Base-by-base conservation (phyloP, 2,329 filamentous ascomycete genomes). In the Diaporthe amygdali region DNA sequence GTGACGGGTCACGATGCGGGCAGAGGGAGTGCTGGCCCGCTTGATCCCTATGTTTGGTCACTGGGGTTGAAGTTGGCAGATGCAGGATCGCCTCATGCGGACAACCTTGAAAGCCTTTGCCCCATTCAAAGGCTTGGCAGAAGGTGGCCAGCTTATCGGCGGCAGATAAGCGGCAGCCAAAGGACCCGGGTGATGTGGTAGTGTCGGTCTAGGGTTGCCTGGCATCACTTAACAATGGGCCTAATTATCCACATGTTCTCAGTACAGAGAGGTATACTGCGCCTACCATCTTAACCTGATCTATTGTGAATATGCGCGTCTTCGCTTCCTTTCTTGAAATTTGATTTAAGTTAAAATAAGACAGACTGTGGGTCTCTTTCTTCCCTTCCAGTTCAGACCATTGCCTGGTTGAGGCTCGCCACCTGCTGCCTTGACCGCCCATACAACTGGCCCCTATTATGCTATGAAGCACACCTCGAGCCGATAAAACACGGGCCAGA, bases 91-190 rank as follows among this genome's bases (percentile, higher is more conserved):
- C 46, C 71, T 72, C 71, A 72, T 68, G 56, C 68, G 68, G 70
- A 34, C 59, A 64, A 63, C 56, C 56, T 63, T 63, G 56, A 72
- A 72, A 72, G 70, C 70, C 71, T 72, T 72, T 72, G 71, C 66
- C 68, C 41, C 59, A 64, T 64, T 34, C 27, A 64, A 64, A 64
- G 59, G 6, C 59, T 49, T 64, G 59, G 59, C 59, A 6, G 25
- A 10, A 27, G 30, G 41, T 17, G 59, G 41, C 30, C 59, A 20
- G 59, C 59, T 64, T 64, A 64, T 64, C 59, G 59, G 59, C 30
- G 3, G 15, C 41, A 47, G 59, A 64, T 64, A 64, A 64, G 59
- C 41, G 59, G 59, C 12, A 20, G 6, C 14, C 22, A 20, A 27
- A 7, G 30, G 15, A 63, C 14, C 17, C 15, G 22, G 8, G 22